Evolutionary conservation across 1,284 basidiomycete species (phyloP), one percentile per base, ranked within the genome.

Genomic region (Irpex lacteus): DNA sequence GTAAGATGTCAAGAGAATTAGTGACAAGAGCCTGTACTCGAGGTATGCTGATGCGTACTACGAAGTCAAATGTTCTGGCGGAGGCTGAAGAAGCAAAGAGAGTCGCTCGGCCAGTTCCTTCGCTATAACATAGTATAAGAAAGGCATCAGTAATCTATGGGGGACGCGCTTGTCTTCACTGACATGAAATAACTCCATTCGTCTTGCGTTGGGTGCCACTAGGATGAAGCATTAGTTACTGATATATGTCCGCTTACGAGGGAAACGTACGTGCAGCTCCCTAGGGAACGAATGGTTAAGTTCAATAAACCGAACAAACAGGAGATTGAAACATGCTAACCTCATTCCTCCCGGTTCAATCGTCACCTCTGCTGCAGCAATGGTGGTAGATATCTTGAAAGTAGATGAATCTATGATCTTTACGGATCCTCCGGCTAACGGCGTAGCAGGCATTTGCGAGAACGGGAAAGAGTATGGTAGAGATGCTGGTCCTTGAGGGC

Each of bases 191-290:
- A 87, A 63, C 78, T 82, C 87, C 87, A 90, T 76, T 90, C 87
- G 67, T 85, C 83, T 72, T 88, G 80, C 44, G 86, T 89, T 4
- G 89, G 88, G 72, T 91, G 90, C 89, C 90, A 92, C 85, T 91
- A 18, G 21, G 38, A 53, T 63, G 66, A 63, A 36, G n/a, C 26
- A n/a, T 59, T 7, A 26, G 21, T 44, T 26, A 60, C 34, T 5
- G 5, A 40, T 50, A 56, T 57, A 54, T 57, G 55, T 36, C 11
- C 62, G 18, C 19, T 58, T 8, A 57, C 63, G 37, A 36, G 18
- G 54, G 52, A 2, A 21, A 66, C 68, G 60, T 60, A 70, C 69
- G 71, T 80, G 73, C 38, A 75, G 66, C 63, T 74, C 72, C 66
- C 73, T 11, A 59, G 13, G 60, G 55, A 53, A 54, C 3, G n/a